These are phyloP conservation scores for Epichloe hybrida DNA, from an alignment of 2,329 filamentous ascomycete species.

Conservation along the genomic window DNA sequence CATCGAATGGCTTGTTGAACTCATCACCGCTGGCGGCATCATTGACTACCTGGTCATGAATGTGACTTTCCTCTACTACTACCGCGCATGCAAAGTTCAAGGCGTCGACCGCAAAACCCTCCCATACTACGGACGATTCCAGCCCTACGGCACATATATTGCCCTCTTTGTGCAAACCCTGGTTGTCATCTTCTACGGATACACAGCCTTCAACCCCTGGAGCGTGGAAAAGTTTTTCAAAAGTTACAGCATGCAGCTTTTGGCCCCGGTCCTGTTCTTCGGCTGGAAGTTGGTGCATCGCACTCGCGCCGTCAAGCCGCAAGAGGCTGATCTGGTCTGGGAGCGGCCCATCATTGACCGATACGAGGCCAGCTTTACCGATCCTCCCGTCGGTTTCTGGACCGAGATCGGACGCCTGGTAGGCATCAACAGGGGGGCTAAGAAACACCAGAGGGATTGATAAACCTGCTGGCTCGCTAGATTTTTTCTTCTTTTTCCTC, in stretches of 20 bases:
- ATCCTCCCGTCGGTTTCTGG: conserved; percentile 40
- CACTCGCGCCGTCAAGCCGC: conserved; percentile 38
- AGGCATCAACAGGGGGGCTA: conserved; percentile 20
- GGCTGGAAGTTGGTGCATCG: conserved; percentile 51
- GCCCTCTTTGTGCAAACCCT: conserved; percentile 27
- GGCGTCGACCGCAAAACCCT: conserved; percentile 36
- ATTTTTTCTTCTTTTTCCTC: too few relatives aligned
- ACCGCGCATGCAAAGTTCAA: conserved; percentile 40
- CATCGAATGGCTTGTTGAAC: conserved; percentile 39
- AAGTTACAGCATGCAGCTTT: conserved; percentile 44
- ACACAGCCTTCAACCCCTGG: conserved; percentile 38
- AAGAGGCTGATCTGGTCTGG: conserved; percentile 47
- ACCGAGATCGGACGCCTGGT: conserved; percentile 35
- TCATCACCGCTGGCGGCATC: conserved; percentile 43
- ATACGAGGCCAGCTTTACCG: conserved; percentile 38
- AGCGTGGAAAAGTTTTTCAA: conserved; percentile 32
- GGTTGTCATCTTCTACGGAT: conserved; percentile 40
- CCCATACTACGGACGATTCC: conserved; percentile 44
- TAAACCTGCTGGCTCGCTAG: neutral
- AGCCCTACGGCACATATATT: conserved; percentile 43
- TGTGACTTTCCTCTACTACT: conserved; percentile 31
- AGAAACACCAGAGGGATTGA: conserved; percentile 6
- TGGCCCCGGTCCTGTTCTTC: conserved; percentile 39
- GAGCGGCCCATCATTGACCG: conserved; percentile 45
- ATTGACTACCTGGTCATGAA: conserved; percentile 48